Percentiles rank a stretch among this genome's conserved stretches.
Conservation (phyloP, 352 stramenopile genomes). For the Globisporangium sylvaticum region DNA sequence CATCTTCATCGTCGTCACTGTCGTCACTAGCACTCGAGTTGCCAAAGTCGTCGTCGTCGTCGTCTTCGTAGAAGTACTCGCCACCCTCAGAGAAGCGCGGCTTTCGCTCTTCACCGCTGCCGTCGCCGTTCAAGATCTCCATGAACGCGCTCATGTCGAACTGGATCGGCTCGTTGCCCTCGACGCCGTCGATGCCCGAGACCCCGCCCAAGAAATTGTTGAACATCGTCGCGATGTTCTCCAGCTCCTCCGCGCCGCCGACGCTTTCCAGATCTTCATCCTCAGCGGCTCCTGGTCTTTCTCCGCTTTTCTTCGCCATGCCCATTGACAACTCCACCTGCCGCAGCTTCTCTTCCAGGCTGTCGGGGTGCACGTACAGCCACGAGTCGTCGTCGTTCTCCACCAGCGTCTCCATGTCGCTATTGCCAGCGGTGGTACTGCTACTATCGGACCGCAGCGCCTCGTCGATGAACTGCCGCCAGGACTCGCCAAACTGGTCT, state of each 20-base stretch:
- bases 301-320: slow-evolving; percentile 18
- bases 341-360: slow-evolving; percentile 62
- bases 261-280: slow-evolving; percentile 5
- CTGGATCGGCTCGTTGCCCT: slow-evolving; percentile 44
- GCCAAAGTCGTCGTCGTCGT: slow-evolving; percentile 19
- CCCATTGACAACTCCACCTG: slow-evolving; percentile 13
- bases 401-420: slow-evolving; percentile 10
- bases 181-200: slow-evolving; percentile 68
- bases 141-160: slow-evolving; percentile 74
- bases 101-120: slow-evolving; percentile 4
- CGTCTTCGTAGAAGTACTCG: slow-evolving; percentile 15
- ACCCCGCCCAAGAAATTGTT: slow-evolving; percentile 59
- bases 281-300: background rate
- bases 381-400: slow-evolving; percentile 73
- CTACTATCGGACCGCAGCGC: slow-evolving; percentile 5
- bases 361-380: slow-evolving; percentile 74
- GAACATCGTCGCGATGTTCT: slow-evolving; percentile 74
- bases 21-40: slow-evolving; percentile 24
- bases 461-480: slow-evolving; percentile 37
- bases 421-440: background rate
- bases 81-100: slow-evolving; percentile 12
- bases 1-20: slow-evolving; percentile 29
- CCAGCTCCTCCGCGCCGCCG: slow-evolving; percentile 56
- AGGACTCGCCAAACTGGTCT: slow-evolving; percentile 45
- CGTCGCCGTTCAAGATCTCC: slow-evolving; percentile 44